These are phyloP conservation scores for Acanthamoeba sp. DNA, from an alignment of 208 protist genomes.

Conservation along the genomic window DNA sequence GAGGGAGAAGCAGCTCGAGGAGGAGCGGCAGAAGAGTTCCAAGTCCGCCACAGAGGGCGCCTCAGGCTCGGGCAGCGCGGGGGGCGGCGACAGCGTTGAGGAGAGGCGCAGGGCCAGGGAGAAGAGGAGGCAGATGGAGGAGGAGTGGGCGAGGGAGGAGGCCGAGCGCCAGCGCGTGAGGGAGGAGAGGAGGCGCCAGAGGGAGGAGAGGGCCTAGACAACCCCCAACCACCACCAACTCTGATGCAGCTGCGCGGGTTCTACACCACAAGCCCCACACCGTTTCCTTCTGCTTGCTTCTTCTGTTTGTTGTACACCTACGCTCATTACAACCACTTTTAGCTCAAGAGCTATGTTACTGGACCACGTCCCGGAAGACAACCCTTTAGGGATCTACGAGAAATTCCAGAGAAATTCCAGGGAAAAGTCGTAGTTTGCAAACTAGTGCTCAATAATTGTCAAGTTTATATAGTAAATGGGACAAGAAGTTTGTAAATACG, in stretches of 20 bases:
- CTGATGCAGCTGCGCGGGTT: not conserved
- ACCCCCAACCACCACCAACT: too few relatives aligned
- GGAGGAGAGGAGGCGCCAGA: conserved; percentile 20
- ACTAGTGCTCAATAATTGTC: too few relatives aligned
- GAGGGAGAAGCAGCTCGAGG: conserved; percentile 47
- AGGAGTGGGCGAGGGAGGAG: not conserved
- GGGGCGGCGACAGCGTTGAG: not conserved
- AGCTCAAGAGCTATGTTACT: too few relatives aligned
- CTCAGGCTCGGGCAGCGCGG: not conserved
- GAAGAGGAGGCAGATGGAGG: conserved; percentile 37
- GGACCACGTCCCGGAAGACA: too few relatives aligned
- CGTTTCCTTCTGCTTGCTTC: too few relatives aligned
- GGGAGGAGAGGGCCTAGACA: not conserved
- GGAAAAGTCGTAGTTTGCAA: too few relatives aligned
- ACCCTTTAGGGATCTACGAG: too few relatives aligned
- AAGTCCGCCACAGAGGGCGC: not conserved
- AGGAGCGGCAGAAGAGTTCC: conserved; percentile 2
- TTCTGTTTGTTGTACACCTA: too few relatives aligned
- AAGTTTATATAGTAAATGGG: too few relatives aligned
- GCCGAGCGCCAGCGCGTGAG: conserved; percentile 23
- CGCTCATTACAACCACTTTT: too few relatives aligned
- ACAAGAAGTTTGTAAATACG: too few relatives aligned
- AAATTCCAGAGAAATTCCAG: too few relatives aligned
- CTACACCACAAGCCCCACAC: not conserved
- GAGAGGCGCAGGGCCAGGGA: not conserved